Percentiles rank a stretch among this genome's conserved stretches.
These are phyloP conservation scores for Rauvolfia tetraphylla DNA, from an alignment of 257 asterid species.

Conservation along the genomic window DNA sequence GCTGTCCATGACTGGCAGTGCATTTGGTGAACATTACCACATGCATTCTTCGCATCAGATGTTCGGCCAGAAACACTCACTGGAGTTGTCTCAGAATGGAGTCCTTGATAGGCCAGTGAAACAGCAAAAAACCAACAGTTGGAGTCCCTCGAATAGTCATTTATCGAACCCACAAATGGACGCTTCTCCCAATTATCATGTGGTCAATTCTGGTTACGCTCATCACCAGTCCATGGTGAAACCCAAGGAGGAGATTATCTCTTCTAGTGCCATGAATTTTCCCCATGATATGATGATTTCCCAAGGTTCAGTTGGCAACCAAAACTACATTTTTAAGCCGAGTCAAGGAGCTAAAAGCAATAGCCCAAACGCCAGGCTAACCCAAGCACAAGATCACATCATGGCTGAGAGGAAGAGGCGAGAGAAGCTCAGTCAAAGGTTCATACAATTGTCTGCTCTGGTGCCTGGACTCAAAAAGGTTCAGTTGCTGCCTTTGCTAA, in stretches of 20 bases:
- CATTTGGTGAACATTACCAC: slow-evolving; percentile 30
- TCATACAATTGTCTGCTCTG: slow-evolving; percentile 73
- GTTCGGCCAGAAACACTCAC: slow-evolving; percentile 33
- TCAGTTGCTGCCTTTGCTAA: background rate
- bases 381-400: slow-evolving; percentile 73
- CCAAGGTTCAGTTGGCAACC: slow-evolving; percentile 27
- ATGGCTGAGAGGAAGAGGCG: slow-evolving; percentile 83
- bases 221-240: slow-evolving; percentile 29
- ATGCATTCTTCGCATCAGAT: slow-evolving; percentile 23
- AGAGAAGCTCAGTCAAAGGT: slow-evolving; percentile 76
- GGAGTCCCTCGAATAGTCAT: slow-evolving; percentile 22
- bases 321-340: slow-evolving; percentile 38
- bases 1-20: slow-evolving; percentile 23
- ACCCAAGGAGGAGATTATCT: slow-evolving; percentile 52
- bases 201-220: slow-evolving; percentile 22
- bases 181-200: slow-evolving; percentile 21
- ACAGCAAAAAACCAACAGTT: slow-evolving; percentile 38
- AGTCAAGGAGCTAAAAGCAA: slow-evolving; percentile 42
- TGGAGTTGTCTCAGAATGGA: slow-evolving; percentile 22
- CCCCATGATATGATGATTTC: slow-evolving; percentile 25
- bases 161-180: slow-evolving; percentile 13
- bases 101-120: slow-evolving; percentile 40
- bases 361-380: slow-evolving; percentile 26
- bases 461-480: slow-evolving; percentile 94
- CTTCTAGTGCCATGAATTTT: slow-evolving; percentile 29